Base-by-base conservation (phyloP, 108 stramenopile species). In the Skeletonema marinoi region DNA sequence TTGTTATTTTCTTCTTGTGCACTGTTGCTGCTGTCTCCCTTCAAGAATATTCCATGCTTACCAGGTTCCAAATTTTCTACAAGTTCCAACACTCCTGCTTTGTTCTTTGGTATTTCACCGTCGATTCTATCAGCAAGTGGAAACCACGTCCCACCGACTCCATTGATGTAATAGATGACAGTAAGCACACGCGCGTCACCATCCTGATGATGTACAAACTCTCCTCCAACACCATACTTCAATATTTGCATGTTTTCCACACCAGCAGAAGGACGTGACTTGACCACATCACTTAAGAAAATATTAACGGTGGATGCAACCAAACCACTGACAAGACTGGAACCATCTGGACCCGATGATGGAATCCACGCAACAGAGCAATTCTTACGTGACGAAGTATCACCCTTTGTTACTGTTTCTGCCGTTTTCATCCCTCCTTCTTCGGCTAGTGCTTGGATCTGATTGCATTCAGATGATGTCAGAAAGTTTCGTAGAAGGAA, bases 141-240 rank as follows among this genome's bases (percentile, higher is more conserved):
- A 74, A 90, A 88, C 87, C 88, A 90, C 6, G 89, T 90, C 12
- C 62, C 89, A 32, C 81, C 86, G 6, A 87, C 86, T 6, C 88
- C 89, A 77, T 88, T 90, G n/a, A 90, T 46, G 65, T 88, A 90
- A 66, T 85, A 88, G 17, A 90, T 51, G 3, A 86, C 84, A 6
- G 89, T 90, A 32, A 90, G 41, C 6, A 83, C 31, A 13, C 89
- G 60, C 7, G 33, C 12, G 4, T 73, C 54, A 1, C 75, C 83
- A 70, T 90, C 89, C 32, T 88, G 87, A 70, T 90, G 89, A 65
- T 78, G 67, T 36, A 83, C 64, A 62, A 78, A 90, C 48, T 80
- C 83, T 21, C 89, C 89, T 8, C 80, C 77, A 1, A 41, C 25
- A 4, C 68, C 85, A 72, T 90, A 88, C n/a, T 79, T 48, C 19